These are phyloP conservation scores for Acanthamoeba royreba DNA, from an alignment of 208 protist species.

Conservation along the genomic window DNA sequence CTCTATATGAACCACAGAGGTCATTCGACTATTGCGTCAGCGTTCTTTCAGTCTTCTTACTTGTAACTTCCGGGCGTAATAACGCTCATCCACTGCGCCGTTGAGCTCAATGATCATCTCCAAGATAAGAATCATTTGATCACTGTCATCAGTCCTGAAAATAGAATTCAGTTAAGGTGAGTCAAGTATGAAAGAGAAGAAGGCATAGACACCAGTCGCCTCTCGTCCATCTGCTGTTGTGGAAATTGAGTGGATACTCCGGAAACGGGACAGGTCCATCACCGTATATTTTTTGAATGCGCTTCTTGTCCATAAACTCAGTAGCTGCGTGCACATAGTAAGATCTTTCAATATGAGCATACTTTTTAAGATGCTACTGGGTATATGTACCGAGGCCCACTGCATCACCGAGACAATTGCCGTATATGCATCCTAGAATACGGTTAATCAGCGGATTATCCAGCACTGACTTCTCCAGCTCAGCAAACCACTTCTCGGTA, in stretches of 20 bases:
- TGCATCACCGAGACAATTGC: slow-evolving; percentile 70
- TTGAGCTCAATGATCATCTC: slow-evolving; percentile 47
- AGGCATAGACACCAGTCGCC: slow-evolving; percentile 53
- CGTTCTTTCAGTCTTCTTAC: no score
- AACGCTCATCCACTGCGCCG: background rate
- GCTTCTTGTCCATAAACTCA: slow-evolving; percentile 59
- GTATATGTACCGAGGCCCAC: slow-evolving; percentile 48
- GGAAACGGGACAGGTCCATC: slow-evolving; percentile 54
- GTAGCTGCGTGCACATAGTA: slow-evolving; percentile 50
- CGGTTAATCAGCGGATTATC: slow-evolving; percentile 48
- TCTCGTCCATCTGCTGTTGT: slow-evolving; percentile 60
- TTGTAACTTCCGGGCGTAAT: background rate
- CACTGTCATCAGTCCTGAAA: slow-evolving; percentile 75
- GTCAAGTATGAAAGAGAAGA: background rate
- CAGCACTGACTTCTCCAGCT: background rate
- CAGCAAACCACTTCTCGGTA: background rate
- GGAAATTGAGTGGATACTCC: slow-evolving; percentile 58
- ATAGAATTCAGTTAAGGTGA: no score
- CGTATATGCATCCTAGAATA: slow-evolving; percentile 65
- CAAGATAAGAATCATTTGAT: slow-evolving; percentile 73
- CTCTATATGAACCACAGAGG: background rate
- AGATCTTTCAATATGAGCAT: no score
- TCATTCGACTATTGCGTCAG: background rate
- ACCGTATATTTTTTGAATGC: slow-evolving; percentile 17
- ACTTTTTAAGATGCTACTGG: no score